phyloP scores from a whole-genome alignment of 208 protist genomes.

The Vickermania spadyakhi region DNA sequence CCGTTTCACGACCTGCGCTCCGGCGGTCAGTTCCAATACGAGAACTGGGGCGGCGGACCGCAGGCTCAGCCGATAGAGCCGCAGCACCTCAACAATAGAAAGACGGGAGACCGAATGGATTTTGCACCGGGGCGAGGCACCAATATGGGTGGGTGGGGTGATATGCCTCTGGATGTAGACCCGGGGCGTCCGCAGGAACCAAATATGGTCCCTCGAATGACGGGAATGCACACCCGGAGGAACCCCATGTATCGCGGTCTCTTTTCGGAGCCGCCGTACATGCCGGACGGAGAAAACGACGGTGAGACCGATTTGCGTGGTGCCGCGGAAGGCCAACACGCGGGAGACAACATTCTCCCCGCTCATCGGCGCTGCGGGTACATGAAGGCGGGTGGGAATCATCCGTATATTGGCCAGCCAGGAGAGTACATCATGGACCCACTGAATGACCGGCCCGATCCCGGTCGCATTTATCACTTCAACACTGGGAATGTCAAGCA shows the following conservation, averaged over 20 bases:
- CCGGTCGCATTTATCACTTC: constrained; percentile 67
- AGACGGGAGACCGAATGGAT: constrained; percentile 74
- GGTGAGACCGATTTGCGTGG: constrained; percentile 4
- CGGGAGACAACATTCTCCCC: constrained; percentile 6
- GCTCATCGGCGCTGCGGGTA: constrained; percentile 23
- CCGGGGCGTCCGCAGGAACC: constrained; percentile 33
- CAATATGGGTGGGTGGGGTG: constrained; percentile 37
- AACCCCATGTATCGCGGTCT: constrained; percentile 69
- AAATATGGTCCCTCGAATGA: constrained; percentile 24
- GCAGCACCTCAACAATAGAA: constrained; percentile 40
- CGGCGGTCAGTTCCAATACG: constrained; percentile 87
- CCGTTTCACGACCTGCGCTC: constrained; percentile 85
- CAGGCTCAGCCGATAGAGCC: constrained; percentile 40
- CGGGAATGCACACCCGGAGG: constrained; percentile 58
- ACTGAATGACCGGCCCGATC: constrained; percentile 57
- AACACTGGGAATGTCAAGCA: constrained; percentile 53
- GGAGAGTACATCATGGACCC: constrained; percentile 78
- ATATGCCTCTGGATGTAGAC: constrained; percentile 63
- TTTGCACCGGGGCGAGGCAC: constrained; percentile 53
- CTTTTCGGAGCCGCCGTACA: constrained; percentile 72
- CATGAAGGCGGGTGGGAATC: constrained; percentile 60
- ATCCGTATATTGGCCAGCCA: constrained; percentile 55
- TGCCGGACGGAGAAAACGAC: constrained; percentile 45
- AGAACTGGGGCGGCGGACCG: constrained; percentile 56
- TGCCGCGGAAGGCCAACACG: constrained; percentile 7